Percentiles rank a stretch among this genome's conserved stretches.
Conservation (phyloP, 2,329 filamentous ascomycete genomes). For the Aspergillus versicolor region DNA sequence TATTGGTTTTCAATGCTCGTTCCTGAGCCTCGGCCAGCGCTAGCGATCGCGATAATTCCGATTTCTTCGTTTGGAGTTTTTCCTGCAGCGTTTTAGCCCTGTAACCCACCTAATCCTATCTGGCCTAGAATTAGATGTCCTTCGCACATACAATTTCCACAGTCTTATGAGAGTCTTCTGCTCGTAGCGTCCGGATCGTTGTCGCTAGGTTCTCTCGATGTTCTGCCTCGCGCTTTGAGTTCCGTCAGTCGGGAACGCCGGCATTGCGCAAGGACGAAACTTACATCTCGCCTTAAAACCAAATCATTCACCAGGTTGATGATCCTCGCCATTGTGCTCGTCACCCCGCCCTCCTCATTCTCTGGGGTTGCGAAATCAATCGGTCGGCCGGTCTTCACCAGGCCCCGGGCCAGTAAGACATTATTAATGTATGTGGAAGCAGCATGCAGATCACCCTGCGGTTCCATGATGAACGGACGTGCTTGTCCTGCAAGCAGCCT, state of each 20-base stretch:
- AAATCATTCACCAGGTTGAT: conserved; percentile 94
- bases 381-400: conserved; percentile 56
- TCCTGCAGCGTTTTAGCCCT: conserved; percentile 38
- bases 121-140: neutral
- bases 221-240: conserved; percentile 74
- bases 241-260: conserved; percentile 8
- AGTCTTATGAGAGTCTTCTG: conserved; percentile 71
- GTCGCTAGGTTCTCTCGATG: conserved; percentile 80
- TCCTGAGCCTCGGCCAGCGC: conserved; percentile 68
- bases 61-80: conserved; percentile 54
- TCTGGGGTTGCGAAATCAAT: conserved; percentile 80
- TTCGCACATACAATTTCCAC: conserved; percentile 59
- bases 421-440: conserved; percentile 67
- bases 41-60: conserved; percentile 57
- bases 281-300: conserved; percentile 82
- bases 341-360: conserved; percentile 58
- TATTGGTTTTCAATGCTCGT: conserved; percentile 65
- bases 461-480: conserved; percentile 37
- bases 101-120: neutral
- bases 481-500: conserved; percentile 29
- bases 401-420: conserved; percentile 61
- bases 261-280: conserved; percentile 31
- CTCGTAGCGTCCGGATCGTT: conserved; percentile 72
- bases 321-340: conserved; percentile 75
- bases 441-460: conserved; percentile 53